These are phyloP conservation scores for Colletotrichum karsti DNA, from an alignment of 2,329 filamentous ascomycete species.

Conservation along the genomic window DNA sequence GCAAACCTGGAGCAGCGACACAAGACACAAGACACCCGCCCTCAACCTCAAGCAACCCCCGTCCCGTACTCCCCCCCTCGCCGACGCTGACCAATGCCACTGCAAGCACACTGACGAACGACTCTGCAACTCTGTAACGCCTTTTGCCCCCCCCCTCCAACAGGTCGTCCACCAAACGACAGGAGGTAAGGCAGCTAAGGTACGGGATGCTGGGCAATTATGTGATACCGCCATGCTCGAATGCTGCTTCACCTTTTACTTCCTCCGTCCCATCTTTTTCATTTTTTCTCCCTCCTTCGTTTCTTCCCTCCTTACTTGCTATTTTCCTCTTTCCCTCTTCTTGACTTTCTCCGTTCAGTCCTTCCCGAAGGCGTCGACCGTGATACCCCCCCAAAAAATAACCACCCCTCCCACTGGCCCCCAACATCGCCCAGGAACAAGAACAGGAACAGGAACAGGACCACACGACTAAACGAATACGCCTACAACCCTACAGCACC, in stretches of 20 bases:
- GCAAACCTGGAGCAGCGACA: background rate
- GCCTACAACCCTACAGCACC: background rate
- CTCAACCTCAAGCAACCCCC: too few relatives aligned
- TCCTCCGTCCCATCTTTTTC: conserved; percentile 25
- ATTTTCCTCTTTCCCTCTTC: background rate
- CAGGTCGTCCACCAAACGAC: background rate
- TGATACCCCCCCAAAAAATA: background rate
- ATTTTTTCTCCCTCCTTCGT: conserved; percentile 16
- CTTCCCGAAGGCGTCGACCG: conserved; percentile 15
- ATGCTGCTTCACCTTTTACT: conserved; percentile 19
- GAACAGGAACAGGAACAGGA: background rate
- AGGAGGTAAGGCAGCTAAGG: background rate
- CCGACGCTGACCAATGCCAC: conserved; percentile 28
- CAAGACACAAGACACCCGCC: background rate
- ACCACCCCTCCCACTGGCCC: background rate
- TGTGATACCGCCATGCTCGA: conserved; percentile 22
- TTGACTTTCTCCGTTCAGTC: background rate
- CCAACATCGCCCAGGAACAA: background rate
- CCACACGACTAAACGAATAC: background rate
- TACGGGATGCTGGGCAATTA: background rate
- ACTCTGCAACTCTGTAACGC: conserved; percentile 30
- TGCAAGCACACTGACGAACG: conserved; percentile 26
- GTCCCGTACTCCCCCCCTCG: conserved; percentile 18
- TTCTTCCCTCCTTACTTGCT: background rate
- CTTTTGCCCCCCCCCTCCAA: conserved; percentile 5